A percentile compares a stretch with the other conserved stretches of the same genome.
Evolutionary conservation across 83 land plant genomes (phyloP).

Genomic region (Diphasiastrum complanatum): DNA sequence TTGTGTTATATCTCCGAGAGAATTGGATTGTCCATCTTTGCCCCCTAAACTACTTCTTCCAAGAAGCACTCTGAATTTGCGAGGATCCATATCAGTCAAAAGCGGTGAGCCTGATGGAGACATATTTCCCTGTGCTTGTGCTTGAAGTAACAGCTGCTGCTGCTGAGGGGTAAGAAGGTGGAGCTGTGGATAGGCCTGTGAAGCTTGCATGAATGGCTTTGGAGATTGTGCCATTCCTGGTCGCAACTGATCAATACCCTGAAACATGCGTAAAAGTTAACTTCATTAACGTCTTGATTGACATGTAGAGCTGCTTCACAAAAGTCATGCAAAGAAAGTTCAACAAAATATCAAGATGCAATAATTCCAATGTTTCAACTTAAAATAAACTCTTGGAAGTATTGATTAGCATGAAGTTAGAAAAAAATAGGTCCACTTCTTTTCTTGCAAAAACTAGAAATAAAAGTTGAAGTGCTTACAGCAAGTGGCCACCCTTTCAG

Average conservation of each 20-base stretch:
- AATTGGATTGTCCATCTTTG: conserved; percentile 61
- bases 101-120: conserved; percentile 43
- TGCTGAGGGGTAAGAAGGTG: conserved; percentile 67
- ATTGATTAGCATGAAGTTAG: too few relatives aligned
- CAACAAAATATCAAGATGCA: too few relatives aligned
- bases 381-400: too few relatives aligned
- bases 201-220: conserved; percentile 50
- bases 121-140: conserved; percentile 65
- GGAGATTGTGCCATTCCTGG: conserved; percentile 50
- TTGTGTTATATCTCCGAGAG: conserved; percentile 56
- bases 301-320: too few relatives aligned
- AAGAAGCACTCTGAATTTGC: conserved; percentile 53
- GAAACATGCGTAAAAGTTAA: conserved; percentile 19
- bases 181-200: conserved; percentile 59
- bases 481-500: conserved; percentile 86
- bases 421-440: background rate
- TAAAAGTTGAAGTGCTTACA: conserved; percentile 40
- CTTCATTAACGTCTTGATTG: too few relatives aligned
- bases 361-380: background rate
- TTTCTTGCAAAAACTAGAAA: conserved; percentile 1
- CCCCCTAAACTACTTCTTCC: conserved; percentile 44
- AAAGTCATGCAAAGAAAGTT: too few relatives aligned
- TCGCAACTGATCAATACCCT: conserved; percentile 79
- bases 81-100: conserved; percentile 54
- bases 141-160: conserved; percentile 59